Conservation (phyloP, 148 eudicot genomes). For the Silene conica region DNA sequence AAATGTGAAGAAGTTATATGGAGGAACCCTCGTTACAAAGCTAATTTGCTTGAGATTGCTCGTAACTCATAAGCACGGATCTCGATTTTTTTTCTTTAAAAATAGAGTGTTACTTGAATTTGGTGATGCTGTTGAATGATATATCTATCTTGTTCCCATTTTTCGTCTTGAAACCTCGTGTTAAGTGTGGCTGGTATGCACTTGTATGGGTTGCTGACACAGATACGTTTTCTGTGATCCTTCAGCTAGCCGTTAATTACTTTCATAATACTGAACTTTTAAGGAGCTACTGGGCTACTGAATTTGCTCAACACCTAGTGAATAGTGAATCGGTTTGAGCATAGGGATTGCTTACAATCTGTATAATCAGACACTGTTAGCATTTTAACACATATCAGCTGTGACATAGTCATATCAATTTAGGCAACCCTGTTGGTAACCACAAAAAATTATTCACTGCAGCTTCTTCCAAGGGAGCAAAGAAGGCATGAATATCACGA, state of each 20-base stretch:
- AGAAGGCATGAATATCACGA: slow-evolving; percentile 78
- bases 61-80: background rate
- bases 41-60: background rate
- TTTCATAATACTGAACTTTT: background rate
- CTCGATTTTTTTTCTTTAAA: background rate
- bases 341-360: background rate
- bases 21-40: background rate
- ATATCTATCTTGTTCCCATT: background rate
- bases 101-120: background rate
- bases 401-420: background rate
- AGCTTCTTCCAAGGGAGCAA: slow-evolving; percentile 88
- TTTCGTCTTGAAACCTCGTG: background rate
- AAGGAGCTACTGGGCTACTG: background rate
- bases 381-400: background rate
- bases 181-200: background rate
- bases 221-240: background rate
- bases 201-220: background rate
- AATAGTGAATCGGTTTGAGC: background rate
- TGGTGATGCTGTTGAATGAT: background rate
- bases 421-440: background rate
- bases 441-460: slow-evolving; percentile 16
- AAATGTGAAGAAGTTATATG: no score
- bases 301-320: background rate
- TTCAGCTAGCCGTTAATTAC: no score
- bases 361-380: background rate